Evolutionary conservation across 768 basidiomycete species (phyloP), one percentile per base, ranked within the genome.

Genomic region (Chiua virens): DNA sequence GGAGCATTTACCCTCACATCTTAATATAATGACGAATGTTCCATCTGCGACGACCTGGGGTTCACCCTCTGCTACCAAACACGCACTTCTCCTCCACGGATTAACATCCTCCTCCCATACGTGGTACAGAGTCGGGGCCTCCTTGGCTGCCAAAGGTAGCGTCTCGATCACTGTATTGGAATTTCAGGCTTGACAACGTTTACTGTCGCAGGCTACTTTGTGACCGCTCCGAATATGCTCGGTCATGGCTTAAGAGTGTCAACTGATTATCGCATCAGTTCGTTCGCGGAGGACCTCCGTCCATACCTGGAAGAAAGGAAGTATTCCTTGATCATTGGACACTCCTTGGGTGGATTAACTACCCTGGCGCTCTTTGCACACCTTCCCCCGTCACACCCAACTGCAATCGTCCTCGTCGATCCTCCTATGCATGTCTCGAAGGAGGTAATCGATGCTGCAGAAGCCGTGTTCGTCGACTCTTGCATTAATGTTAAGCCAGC

Each of bases 31-130:
- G 60, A 39, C 54, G 35, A 53, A 34, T 10, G 7, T 41, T 21
- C 44, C 47, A 9, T 66, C 61, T 5, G 54, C 55, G 6, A 53
- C 41, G 5, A 52, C 37, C n/a, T 60, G 60, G 65, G 65, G 65
- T 0, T 53, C 53, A 10, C 60, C 62, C 6, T 20, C 51, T 10
- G 41, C 64, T 0, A 52, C 45, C 5, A 64, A 64, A 21, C 57
- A 54, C 5, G 64, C 62, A 14, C 56, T 66, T 2, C 27, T 66
- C 22, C 47, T 66, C 32, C 65, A 66, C 14, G 65, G 62, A 14
- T 3, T 60, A 3, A 49, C 55, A n/a, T 62, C 54, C 1, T 57
- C 60, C 4, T 55, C 60, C 1, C 56, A 53, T 7, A 48, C 53
- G 1, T 61, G 64, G 61, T 47, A 53, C 25, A 41, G 50, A 5